phyloP scores from a whole-genome alignment of 2,329 filamentous ascomycete genomes.

The Diplodia seriata region DNA sequence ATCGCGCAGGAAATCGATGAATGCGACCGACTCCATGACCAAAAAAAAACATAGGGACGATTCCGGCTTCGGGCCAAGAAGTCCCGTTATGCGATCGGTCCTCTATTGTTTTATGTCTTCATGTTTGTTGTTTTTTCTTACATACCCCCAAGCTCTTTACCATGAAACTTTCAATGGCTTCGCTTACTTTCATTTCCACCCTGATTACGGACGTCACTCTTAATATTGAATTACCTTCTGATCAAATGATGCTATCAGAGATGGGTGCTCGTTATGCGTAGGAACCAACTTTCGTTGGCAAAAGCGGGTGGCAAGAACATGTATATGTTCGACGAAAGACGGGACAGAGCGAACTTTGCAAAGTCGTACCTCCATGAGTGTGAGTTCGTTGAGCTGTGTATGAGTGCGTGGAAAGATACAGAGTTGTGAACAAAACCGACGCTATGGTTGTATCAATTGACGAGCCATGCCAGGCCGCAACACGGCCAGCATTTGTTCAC shows the following conservation, averaged over 20 bases:
- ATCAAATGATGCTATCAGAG: slow-evolving; percentile 2
- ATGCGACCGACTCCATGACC: slow-evolving; percentile 3
- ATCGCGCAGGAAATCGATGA: slow-evolving; percentile 2
- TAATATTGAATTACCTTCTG: background rate
- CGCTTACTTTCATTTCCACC: slow-evolving; percentile 4
- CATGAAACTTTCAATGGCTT: slow-evolving; percentile 12
- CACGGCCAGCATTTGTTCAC: background rate
- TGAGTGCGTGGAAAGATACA: background rate
- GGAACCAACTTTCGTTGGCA: background rate
- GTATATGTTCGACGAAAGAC: background rate
- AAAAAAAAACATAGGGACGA: slow-evolving; percentile 5
- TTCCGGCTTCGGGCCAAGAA: slow-evolving; percentile 1
- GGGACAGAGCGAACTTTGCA: background rate
- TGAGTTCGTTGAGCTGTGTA: background rate
- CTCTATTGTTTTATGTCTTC: slow-evolving; percentile 2
- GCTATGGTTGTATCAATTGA: background rate
- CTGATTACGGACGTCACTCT: slow-evolving; percentile 8
- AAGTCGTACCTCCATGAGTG: background rate
- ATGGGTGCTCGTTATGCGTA: background rate
- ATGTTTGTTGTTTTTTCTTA: slow-evolving; percentile 27
- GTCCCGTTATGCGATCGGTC: background rate
- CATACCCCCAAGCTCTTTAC: slow-evolving; percentile 29
- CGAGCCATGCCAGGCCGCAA: background rate
- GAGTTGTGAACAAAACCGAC: background rate
- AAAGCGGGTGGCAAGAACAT: slow-evolving; percentile 3